Evolutionary conservation across 192 early-diverging fungal genomes (phyloP), one percentile per base, ranked within the genome.

Genomic region (Entomortierella beljakovae): DNA sequence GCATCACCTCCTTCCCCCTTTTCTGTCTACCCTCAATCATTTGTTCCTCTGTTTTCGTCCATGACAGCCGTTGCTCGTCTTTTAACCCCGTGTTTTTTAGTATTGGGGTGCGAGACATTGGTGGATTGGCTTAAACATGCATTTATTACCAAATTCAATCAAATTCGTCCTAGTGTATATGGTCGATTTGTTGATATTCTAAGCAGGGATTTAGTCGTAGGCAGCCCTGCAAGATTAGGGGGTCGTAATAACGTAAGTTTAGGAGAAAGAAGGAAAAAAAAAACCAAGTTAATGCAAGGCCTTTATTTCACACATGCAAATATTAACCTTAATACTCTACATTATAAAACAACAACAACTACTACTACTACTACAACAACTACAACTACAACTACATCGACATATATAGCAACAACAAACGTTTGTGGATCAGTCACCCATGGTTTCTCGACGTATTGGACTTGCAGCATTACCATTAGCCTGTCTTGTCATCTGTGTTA

Each of bases 51-150:
- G 28, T 84, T 91, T 49, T 89, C 91, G 0, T 80, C 88, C 37
- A 90, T 86, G 66, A 85, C 92, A 20, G 87, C 90, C 35, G 64
- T 88, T 13, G 90, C 88, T 25, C 82, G 92, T 11, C 68, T 96
- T 15, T 69, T 96, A 61, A 92, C 91, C 11, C 98, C 97, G 1
- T 90, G 93, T 8, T 74, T 98, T 33, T 86, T 96, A 64, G 95
- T 99, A 6, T 87, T 94, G 54, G 90, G 88, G 0, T 95, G 96
- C 38, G 98, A 98, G 77, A 82, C 98, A 11, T 67, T 97, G 22
- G 96, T 98, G 7, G 97, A 99, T 80, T 98, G 96, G 94, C 81
- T 98, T 59, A 99, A 99, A 81, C 98, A 99, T 80, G 94, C 98
- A 0, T 99, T 99, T 79, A 95, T 99, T 53, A 94, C 94, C 15